Conservation (phyloP, 2,329 filamentous ascomycete species). For the Fusarium beomiforme region DNA sequence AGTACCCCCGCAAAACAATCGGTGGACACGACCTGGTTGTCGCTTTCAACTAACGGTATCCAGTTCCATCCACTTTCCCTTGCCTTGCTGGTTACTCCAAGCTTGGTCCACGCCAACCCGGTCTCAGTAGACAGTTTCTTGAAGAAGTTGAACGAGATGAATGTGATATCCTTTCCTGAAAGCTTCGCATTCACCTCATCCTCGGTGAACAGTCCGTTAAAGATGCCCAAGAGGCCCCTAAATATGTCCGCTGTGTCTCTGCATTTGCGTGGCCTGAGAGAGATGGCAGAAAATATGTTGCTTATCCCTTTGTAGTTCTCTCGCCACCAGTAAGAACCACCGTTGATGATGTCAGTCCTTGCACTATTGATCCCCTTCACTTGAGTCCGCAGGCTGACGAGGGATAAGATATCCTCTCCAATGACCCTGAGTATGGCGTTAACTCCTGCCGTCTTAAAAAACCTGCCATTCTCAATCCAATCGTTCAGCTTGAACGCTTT, state of each 20-base stretch:
- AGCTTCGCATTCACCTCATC: neutral
- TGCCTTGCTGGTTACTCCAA: neutral
- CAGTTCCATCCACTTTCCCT: neutral
- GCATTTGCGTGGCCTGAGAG: neutral
- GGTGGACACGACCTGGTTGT: neutral
- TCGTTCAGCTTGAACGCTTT: neutral
- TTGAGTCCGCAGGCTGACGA: neutral
- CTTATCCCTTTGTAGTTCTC: neutral
- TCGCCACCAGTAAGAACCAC: neutral
- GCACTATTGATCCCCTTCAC: neutral
- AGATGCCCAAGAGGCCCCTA: neutral
- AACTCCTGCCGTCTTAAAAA: neutral
- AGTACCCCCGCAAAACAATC: neutral
- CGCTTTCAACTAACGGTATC: neutral
- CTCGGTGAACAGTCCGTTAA: neutral
- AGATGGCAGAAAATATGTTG: neutral
- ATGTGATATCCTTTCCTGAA: neutral
- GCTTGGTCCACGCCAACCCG: neutral
- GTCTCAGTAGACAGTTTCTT: neutral
- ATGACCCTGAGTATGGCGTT: neutral
- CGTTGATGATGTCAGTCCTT: neutral
- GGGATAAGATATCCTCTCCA: neutral
- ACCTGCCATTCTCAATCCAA: neutral
- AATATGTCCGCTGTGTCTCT: neutral
- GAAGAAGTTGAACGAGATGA: neutral